phyloP scores from a whole-genome alignment of 306 rosid species.

The Purshia tridentata region DNA sequence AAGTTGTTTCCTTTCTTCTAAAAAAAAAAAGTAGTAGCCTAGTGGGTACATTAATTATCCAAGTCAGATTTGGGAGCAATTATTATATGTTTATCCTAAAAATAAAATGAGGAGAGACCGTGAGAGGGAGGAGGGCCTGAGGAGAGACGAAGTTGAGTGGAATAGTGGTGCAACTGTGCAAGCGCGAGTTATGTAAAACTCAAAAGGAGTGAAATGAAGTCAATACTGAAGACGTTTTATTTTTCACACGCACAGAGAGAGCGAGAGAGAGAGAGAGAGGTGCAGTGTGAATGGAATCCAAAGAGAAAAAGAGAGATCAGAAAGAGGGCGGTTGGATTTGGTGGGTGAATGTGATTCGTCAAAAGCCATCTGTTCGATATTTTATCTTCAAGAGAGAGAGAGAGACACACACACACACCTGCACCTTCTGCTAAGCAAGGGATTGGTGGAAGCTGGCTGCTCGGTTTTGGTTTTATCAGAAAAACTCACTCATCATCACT shows the following conservation, averaged over 20 bases:
- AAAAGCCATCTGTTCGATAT: conserved; percentile 23
- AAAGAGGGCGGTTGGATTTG: conserved; percentile 14
- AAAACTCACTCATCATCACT: not conserved
- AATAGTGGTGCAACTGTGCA: too few relatives aligned
- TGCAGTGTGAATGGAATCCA: conserved; percentile 46
- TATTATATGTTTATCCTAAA: too few relatives aligned
- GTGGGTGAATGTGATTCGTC: conserved; percentile 45
- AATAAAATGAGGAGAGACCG: too few relatives aligned
- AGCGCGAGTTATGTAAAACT: too few relatives aligned
- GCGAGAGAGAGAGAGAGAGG: not conserved
- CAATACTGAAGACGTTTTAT: not conserved
- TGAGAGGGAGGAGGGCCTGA: too few relatives aligned
- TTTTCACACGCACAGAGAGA: not conserved
- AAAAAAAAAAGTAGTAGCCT: too few relatives aligned
- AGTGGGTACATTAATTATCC: too few relatives aligned
- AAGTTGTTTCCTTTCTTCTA: too few relatives aligned
- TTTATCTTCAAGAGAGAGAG: conserved; percentile 22
- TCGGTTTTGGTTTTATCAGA: conserved; percentile 31
- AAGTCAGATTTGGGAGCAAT: too few relatives aligned
- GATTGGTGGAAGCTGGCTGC: conserved; percentile 58
- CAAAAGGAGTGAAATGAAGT: too few relatives aligned
- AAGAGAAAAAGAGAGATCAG: conserved; percentile 13
- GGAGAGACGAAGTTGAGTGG: too few relatives aligned
- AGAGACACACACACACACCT: not conserved
- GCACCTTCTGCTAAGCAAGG: conserved; percentile 32